Percentiles rank a stretch among this genome's conserved stretches.
Conservation (phyloP, 352 stramenopile genomes). For the Phytophthora palmivora region DNA sequence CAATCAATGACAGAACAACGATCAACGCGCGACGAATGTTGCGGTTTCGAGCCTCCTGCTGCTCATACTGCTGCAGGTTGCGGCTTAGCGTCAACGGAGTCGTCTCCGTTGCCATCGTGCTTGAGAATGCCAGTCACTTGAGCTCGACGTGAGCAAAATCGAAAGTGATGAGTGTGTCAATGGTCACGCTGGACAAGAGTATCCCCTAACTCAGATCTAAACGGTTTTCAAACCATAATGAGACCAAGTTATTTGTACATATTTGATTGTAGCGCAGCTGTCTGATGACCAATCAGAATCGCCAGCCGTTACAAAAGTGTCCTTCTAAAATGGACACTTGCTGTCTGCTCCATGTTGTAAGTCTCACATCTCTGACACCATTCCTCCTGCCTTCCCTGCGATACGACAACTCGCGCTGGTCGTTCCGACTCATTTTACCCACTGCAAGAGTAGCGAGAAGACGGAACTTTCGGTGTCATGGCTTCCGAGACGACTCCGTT, state of each 20-base stretch:
- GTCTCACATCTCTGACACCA: constrained; percentile 22
- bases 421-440: constrained; percentile 20
- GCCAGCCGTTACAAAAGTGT: constrained; percentile 18
- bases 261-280: constrained; percentile 25
- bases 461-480: constrained; percentile 15
- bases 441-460: constrained; percentile 10
- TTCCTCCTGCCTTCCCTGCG: constrained; percentile 15
- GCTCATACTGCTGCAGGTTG: constrained; percentile 29
- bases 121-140: background rate
- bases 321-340: constrained; percentile 19
- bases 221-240: constrained; percentile 25
- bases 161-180: constrained; percentile 29
- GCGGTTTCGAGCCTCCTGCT: constrained; percentile 32
- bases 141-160: constrained; percentile 7
- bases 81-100: constrained; percentile 29
- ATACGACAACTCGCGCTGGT: constrained; percentile 29
- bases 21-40: constrained; percentile 28
- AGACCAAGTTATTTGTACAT: background rate
- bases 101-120: constrained; percentile 31
- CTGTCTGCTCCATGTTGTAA: background rate
- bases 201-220: constrained; percentile 14
- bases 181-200: constrained; percentile 7
- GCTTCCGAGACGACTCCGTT: constrained; percentile 35
- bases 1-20: constrained; percentile 24
- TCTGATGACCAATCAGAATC: constrained; percentile 29